Evolutionary conservation across 129 eudicot genomes (phyloP).

Genomic region (Chrysanthemum lavandulifolium): DNA sequence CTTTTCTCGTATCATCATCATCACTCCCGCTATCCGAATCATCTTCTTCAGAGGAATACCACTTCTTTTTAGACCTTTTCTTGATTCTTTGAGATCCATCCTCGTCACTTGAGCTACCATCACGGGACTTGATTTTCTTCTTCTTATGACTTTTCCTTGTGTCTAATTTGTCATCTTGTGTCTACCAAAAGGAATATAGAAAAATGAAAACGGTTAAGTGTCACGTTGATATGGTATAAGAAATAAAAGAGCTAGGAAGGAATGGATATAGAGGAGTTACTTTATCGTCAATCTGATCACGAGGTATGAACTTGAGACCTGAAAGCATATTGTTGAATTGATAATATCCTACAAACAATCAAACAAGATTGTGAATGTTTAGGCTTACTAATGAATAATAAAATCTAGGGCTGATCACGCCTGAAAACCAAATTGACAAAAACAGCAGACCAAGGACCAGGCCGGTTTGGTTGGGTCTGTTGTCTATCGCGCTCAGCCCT

Average conservation of each 20-base stretch:
- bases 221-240: background rate
- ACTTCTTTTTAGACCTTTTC: slow-evolving; percentile 71
- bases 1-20: slow-evolving; percentile 30
- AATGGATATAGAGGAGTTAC: slow-evolving; percentile 27
- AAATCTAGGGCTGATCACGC: no score
- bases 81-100: slow-evolving; percentile 62
- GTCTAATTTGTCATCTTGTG: slow-evolving; percentile 30
- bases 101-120: slow-evolving; percentile 48
- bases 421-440: no score
- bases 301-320: slow-evolving; percentile 81
- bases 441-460: no score
- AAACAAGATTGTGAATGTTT: no score
- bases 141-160: slow-evolving; percentile 35
- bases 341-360: background rate
- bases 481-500: no score
- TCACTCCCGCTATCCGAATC: slow-evolving; percentile 43
- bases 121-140: slow-evolving; percentile 50
- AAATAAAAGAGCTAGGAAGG: no score
- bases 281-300: slow-evolving; percentile 54
- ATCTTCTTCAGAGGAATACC: slow-evolving; percentile 79
- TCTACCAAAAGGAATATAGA: slow-evolving; percentile 22
- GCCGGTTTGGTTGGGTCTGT: no score
- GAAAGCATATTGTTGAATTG: slow-evolving; percentile 50
- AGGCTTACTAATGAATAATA: no score
- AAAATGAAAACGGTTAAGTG: background rate